Evolutionary conservation across 139 green algal genomes (phyloP).

Genomic region (Chlamydomonas applanata): DNA sequence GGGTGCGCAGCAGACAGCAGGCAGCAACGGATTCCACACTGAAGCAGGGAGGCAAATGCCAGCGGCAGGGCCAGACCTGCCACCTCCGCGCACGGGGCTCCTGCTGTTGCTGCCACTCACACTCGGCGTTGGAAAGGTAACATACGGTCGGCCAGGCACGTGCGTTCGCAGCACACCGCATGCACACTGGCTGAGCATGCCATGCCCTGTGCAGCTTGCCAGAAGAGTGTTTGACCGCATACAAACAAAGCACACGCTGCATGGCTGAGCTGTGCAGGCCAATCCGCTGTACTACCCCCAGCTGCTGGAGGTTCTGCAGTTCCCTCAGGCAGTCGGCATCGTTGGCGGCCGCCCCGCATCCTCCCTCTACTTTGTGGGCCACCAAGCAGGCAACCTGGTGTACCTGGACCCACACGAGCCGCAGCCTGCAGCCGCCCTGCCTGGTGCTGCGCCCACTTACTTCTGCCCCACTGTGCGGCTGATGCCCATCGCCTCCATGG

Average conservation of each 20-base stretch:
- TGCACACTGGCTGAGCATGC: no score
- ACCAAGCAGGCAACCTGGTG: constrained; percentile 61
- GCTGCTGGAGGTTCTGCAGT: constrained; percentile 68
- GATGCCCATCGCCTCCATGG: constrained; percentile 66
- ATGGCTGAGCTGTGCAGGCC: constrained; percentile 46
- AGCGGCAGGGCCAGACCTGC: no score
- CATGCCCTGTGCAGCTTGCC: neutral
- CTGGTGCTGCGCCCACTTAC: constrained; percentile 17
- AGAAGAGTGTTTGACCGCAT: neutral
- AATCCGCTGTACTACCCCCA: constrained; percentile 79
- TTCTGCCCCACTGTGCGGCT: constrained; percentile 43
- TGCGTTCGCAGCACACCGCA: no score
- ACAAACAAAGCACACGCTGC: neutral
- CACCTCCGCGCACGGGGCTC: constrained; percentile 19
- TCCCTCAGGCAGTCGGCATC: constrained; percentile 84
- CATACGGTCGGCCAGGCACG: no score
- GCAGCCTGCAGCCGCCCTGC: constrained; percentile 33
- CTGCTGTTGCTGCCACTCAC: constrained; percentile 84
- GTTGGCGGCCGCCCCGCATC: constrained; percentile 79
- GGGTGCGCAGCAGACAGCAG: no score
- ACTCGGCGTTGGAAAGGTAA: constrained; percentile 78
- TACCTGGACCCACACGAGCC: constrained; percentile 83
- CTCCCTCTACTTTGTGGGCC: constrained; percentile 87
- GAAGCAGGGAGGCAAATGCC: neutral
- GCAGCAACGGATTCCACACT: neutral